Base-by-base conservation (phyloP, 768 basidiomycete species). In the Podaxis sp. region DNA sequence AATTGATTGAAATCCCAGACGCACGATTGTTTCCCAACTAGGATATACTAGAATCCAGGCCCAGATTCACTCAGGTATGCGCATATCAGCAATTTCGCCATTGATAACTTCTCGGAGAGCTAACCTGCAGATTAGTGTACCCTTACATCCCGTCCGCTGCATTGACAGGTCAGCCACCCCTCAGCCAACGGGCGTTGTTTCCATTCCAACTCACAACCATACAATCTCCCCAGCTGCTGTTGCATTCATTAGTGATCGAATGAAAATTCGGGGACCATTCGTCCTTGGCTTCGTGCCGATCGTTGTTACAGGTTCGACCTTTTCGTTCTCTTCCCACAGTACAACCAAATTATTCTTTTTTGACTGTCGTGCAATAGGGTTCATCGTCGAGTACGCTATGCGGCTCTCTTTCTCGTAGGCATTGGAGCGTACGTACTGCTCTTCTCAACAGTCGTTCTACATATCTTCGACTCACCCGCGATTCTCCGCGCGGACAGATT, bases 1-100 rank as follows among this genome's bases (percentile, higher is more conserved):
- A 42, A 4, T 51, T 32, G 28, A 51, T 13, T 32, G 16, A 25
- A 27, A 42, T 10, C 9, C n/a, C 37, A 55, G 54, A 27, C 72
- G 71, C 1, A 69, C 71, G 1, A 73, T 73, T 42, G 68, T 73
- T n/a, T 63, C 65, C 42, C 67, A 66, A 38, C 69, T 73, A 63
- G 65, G 65, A 6, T 71, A 69, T 57, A 67, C 67, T 21, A 67
- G 69, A 40, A 64, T 70, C 28, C 50, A 67, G 16, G 66, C 71
- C 0, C 72, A 73, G 57, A 64, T 73, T 28, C 55, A 47, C 32
- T 56, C 55, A 27, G 55, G 55, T 46, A 10, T 27, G 23, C 16
- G 14, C 2, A 9, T 32, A 32, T 32, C 32, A 32, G 1, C 32
- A 32, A 32, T 9, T 32, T 32, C 7, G 32, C 2, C 16, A 3